These are phyloP conservation scores for Amanita muscaria DNA, from an alignment of 768 basidiomycete genomes.

Conservation along the genomic window DNA sequence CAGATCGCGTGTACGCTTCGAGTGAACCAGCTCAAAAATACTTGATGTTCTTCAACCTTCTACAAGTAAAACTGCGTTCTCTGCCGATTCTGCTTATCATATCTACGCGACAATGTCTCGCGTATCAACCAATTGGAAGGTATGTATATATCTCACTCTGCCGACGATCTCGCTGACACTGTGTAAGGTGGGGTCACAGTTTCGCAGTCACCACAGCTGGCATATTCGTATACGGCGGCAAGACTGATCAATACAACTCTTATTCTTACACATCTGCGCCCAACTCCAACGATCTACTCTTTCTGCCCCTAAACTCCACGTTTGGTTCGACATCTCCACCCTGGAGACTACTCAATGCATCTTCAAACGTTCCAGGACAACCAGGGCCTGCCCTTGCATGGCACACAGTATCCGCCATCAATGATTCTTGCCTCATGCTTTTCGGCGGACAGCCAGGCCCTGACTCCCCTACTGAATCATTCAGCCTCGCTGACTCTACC, in stretches of 20 bases:
- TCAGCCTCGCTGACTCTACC: conserved; percentile 54
- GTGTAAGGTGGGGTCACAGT: conserved; percentile 78
- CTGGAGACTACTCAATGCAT: conserved; percentile 51
- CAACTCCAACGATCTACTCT: conserved; percentile 60
- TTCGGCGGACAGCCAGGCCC: conserved; percentile 75
- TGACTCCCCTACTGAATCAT: conserved; percentile 41
- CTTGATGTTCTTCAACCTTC: too few relatives aligned
- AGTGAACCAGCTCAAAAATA: too few relatives aligned
- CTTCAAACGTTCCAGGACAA: conserved; percentile 32
- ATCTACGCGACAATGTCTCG: neutral
- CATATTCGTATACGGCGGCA: conserved; percentile 74
- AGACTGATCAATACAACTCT: conserved; percentile 59
- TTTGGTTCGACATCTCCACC: conserved; percentile 60
- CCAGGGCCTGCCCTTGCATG: conserved; percentile 64
- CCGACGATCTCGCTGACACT: neutral
- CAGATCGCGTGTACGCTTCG: too few relatives aligned
- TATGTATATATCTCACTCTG: neutral
- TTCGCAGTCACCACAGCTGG: conserved; percentile 45
- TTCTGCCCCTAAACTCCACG: conserved; percentile 50
- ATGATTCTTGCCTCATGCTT: conserved; percentile 42
- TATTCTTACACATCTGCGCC: conserved; percentile 72
- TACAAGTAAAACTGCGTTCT: too few relatives aligned
- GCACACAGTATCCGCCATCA: conserved; percentile 69
- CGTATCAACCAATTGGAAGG: conserved; percentile 5
- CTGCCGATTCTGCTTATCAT: neutral